Conservation (phyloP, 1,284 basidiomycete species). For the Clitocybe nebularis region DNA sequence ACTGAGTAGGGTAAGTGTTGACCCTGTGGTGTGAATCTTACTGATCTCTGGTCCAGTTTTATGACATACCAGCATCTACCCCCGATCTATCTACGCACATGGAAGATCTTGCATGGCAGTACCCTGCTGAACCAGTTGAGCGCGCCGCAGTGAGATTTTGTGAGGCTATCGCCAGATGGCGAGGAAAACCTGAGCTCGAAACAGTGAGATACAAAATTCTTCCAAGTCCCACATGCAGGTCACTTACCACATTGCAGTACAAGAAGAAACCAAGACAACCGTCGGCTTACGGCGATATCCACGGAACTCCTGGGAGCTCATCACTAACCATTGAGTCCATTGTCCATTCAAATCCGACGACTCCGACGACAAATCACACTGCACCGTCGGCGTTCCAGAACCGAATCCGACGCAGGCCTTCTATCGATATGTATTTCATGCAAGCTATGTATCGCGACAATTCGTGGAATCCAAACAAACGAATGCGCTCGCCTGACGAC, state of each 20-base stretch:
- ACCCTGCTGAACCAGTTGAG: slow-evolving; percentile 77
- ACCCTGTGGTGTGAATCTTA: neutral
- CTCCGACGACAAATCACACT: slow-evolving; percentile 34
- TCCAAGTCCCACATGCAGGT: slow-evolving; percentile 2
- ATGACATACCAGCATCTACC: slow-evolving; percentile 63
- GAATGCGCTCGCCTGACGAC: slow-evolving; percentile 21
- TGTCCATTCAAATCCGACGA: slow-evolving; percentile 60
- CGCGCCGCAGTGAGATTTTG: slow-evolving; percentile 72
- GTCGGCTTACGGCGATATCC: slow-evolving; percentile 10
- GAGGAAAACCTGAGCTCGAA: slow-evolving; percentile 78
- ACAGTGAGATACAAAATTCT: slow-evolving; percentile 42
- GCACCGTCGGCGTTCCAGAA: slow-evolving; percentile 9
- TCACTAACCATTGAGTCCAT: slow-evolving; percentile 57
- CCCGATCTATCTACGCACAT: slow-evolving; percentile 75
- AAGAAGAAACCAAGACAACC: slow-evolving; percentile 37
- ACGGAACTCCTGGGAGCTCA: slow-evolving; percentile 27
- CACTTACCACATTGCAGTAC: slow-evolving; percentile 39
- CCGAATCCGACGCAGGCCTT: slow-evolving; percentile 28
- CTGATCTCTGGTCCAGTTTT: slow-evolving; percentile 47
- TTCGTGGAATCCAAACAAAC: slow-evolving; percentile 20
- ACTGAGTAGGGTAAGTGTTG: slow-evolving; percentile 51
- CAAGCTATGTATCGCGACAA: slow-evolving; percentile 17
- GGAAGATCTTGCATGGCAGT: slow-evolving; percentile 75
- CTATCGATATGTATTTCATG: slow-evolving; percentile 38
- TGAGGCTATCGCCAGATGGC: slow-evolving; percentile 74